phyloP scores from a whole-genome alignment of 441 rosid species.

The Lepidium campestre region DNA sequence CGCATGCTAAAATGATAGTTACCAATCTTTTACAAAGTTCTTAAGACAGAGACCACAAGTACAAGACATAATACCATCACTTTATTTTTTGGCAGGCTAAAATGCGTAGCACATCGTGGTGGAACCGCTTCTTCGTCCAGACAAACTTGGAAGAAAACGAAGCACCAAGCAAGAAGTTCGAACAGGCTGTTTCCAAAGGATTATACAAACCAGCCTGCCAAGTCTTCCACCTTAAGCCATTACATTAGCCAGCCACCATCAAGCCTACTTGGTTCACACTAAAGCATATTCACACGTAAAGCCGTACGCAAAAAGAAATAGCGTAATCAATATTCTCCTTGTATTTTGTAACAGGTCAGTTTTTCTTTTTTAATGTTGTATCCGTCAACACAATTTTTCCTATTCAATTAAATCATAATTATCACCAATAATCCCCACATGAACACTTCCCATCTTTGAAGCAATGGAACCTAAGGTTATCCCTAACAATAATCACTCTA shows the following conservation, averaged over 20 bases:
- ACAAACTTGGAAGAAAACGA: conserved; percentile 86
- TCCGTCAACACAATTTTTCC: conserved; percentile 24
- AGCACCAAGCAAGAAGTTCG: conserved; percentile 61
- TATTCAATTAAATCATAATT: conserved; percentile 20
- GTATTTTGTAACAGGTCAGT: conserved; percentile 25
- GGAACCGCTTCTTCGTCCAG: conserved; percentile 75
- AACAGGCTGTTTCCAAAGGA: conserved; percentile 63
- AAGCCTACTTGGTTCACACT: conserved; percentile 9
- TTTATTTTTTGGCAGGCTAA: conserved; percentile 47
- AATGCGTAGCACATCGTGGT: conserved; percentile 91
- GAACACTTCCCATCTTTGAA: conserved; percentile 68
- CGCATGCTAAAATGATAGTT: background rate
- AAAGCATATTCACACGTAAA: conserved; percentile 30
- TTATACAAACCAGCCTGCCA: conserved; percentile 70
- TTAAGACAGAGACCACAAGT: conserved; percentile 1
- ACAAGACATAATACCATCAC: background rate
- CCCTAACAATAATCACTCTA: conserved; percentile 72
- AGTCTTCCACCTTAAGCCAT: conserved; percentile 77
- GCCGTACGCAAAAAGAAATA: conserved; percentile 11
- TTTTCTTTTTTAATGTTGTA: conserved; percentile 18
- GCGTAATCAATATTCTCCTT: conserved; percentile 24
- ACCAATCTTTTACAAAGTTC: background rate
- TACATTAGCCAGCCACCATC: conserved; percentile 30
- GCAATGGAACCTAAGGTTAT: conserved; percentile 67
- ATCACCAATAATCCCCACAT: conserved; percentile 80